Evolutionary conservation across 768 basidiomycete genomes (phyloP).

Genomic region (Mycena polygramma): DNA sequence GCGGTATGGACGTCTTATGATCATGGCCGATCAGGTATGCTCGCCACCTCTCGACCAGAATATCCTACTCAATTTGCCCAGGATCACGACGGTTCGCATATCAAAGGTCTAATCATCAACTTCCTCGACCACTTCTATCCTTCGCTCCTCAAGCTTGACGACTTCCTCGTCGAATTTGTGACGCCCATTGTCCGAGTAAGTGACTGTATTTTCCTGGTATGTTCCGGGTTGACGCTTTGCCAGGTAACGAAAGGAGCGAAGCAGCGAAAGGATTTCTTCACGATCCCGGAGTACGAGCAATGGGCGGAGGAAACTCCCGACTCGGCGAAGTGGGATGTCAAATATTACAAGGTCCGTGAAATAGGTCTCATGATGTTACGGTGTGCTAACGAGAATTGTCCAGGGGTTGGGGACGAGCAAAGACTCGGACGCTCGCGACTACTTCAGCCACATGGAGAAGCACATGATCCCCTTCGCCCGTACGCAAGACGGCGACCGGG

Average conservation of each 20-base stretch:
- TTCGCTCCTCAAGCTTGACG: constrained; percentile 88
- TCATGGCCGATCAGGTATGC: constrained; percentile 98
- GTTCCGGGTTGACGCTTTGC: not conserved
- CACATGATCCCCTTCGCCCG: constrained; percentile 95
- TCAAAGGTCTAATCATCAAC: constrained; percentile 99
- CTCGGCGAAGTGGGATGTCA: constrained; percentile 87
- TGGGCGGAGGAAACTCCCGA: constrained; percentile 88
- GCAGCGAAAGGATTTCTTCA: constrained; percentile 90
- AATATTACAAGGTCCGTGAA: constrained; percentile 94
- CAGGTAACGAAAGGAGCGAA: constrained; percentile 82
- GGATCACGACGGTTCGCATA: constrained; percentile 99
- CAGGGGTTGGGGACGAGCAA: constrained; percentile 97
- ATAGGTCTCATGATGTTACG: constrained; percentile 10
- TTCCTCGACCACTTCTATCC: constrained; percentile 98
- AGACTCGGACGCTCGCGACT: constrained; percentile 90
- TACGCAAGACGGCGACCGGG: constrained; percentile 84
- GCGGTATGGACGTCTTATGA: constrained; percentile 96
- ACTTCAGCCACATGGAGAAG: constrained; percentile 92
- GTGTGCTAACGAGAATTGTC: constrained; percentile 9
- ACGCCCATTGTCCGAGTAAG: constrained; percentile 95
- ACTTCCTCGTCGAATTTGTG: constrained; percentile 97
- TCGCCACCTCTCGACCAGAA: not conserved
- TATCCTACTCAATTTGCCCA: constrained; percentile 46
- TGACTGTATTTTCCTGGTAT: constrained; percentile 38
- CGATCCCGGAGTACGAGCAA: constrained; percentile 95